Evolutionary conservation across 768 basidiomycete genomes (phyloP).

Genomic region (Lyophyllum atratum): DNA sequence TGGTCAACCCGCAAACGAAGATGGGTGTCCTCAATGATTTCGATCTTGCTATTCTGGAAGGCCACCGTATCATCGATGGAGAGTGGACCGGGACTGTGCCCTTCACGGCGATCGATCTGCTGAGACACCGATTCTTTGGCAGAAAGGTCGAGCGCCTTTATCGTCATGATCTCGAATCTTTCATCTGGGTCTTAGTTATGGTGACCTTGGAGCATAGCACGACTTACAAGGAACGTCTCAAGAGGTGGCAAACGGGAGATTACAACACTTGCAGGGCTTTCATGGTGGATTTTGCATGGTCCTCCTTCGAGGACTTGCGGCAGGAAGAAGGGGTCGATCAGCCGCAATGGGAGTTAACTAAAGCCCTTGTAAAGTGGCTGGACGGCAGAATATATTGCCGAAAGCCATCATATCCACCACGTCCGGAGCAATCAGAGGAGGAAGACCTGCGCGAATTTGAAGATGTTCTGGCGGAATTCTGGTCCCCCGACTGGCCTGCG

Average conservation of each 20-base stretch:
- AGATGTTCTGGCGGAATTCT: not conserved
- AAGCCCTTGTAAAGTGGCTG: not conserved
- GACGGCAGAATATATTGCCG: not conserved
- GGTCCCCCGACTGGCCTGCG: not conserved
- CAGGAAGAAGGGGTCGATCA: not conserved
- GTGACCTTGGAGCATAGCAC: not conserved
- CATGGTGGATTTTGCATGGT: not conserved
- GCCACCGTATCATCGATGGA: not conserved
- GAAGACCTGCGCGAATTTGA: not conserved
- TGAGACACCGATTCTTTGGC: not conserved
- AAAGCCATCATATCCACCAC: not conserved
- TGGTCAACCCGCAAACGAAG: no score
- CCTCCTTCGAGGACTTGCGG: not conserved
- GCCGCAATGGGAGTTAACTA: not conserved
- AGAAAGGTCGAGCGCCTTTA: conserved; percentile 1
- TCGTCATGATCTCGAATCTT: conserved; percentile 8
- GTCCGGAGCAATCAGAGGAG: not conserved
- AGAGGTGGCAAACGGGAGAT: not conserved
- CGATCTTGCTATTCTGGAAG: not conserved
- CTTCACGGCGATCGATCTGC: conserved; percentile 5
- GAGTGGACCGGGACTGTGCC: not conserved
- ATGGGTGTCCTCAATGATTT: no score
- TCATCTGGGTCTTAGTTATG: conserved; percentile 2
- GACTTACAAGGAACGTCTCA: not conserved
- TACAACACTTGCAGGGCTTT: no score